Conservation (phyloP, 2,329 filamentous ascomycete species). For the Metarhizium anisopliae region DNA sequence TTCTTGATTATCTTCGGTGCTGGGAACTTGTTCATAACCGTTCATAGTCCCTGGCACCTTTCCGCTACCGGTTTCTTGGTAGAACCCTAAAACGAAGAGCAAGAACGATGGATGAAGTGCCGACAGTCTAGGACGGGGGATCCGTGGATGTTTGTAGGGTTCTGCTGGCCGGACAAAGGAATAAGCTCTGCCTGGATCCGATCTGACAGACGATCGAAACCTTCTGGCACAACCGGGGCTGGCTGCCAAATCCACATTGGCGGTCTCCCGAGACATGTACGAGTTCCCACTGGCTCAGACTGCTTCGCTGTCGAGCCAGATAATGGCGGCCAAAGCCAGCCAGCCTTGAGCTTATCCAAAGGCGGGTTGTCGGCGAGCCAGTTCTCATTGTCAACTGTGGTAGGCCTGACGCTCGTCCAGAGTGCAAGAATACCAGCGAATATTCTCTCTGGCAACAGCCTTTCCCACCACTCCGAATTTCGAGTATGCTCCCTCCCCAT, state of each 20-base stretch:
- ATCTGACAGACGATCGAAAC: constrained; percentile 8
- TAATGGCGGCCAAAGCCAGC: constrained; percentile 5
- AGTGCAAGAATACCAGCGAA: constrained; percentile 6
- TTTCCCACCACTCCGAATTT: constrained; percentile 4
- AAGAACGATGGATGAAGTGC: constrained; percentile 2
- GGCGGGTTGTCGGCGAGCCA: constrained; percentile 7
- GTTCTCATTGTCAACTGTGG: constrained; percentile 7
- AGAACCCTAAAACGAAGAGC: not conserved
- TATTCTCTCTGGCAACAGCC: constrained; percentile 3
- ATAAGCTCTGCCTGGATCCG: constrained; percentile 3
- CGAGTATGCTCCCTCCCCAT: not conserved
- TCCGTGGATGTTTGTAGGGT: not conserved
- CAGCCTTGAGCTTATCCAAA: constrained; percentile 11
- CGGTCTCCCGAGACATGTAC: constrained; percentile 18
- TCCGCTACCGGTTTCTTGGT: constrained; percentile 3
- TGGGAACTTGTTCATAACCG: not conserved
- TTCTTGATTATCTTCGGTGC: not conserved
- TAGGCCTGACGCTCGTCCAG: constrained; percentile 1
- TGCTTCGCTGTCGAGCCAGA: constrained; percentile 7
- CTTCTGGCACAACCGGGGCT: constrained; percentile 7
- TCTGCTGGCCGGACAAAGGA: not conserved
- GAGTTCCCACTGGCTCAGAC: constrained; percentile 9
- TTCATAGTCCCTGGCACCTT: not conserved
- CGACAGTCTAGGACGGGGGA: not conserved
- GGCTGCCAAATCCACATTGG: constrained; percentile 9